Base-by-base conservation (phyloP, 352 stramenopile genomes). In the Globisporangium irregulare region DNA sequence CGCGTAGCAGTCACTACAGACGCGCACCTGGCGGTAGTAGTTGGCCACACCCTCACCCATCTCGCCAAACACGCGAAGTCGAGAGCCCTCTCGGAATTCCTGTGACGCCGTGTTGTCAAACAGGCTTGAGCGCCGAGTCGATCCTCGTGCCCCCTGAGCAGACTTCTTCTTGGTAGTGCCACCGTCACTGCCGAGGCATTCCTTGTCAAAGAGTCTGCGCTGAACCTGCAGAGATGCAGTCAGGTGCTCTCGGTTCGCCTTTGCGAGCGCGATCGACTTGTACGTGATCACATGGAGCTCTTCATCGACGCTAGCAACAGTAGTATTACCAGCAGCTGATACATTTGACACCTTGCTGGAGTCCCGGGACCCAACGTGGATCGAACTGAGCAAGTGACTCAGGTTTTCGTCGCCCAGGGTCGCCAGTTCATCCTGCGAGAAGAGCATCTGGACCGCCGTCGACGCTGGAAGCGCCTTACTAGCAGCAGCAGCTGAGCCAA, bases 1-100 rank as follows among this genome's bases (percentile, higher is more conserved):
- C 70, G 82, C 80, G 66, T 87, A 94, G 77, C 93, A 98, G 62
- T 90, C 76, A 18, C 36, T 34, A 62, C 93, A 98, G 10, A 98
- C 92, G 18, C 84, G 76, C 29, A 97, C 84, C 54, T 94, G 81
- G 25, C 86, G 80, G 63, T 97, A 97, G 58, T 90, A 90, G 56
- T 90, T 94, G 8, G 86, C 79, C 1, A 87, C 71, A 24, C 78
- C 73, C 14, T 89, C 83, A 9, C 64, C 59, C 59, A 90, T 69
- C 43, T 87, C 80, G 18, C 80, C 80, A 36, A 80, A 88, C 27
- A 88, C 67, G 1, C 81, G 79, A 6, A 77, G 67, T 8, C 82
- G 74, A 1, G 80, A 89, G 38, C 72, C 76, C 55, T 85, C 74
- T 5, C 81, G 82, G 55, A 89, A 71, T 29, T 86, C 72, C 59